A percentile compares a stretch with the other conserved stretches of the same genome.
Conservation (phyloP, 371 early-diverging fungal genomes). For the Conidiobolus incongruus region DNA sequence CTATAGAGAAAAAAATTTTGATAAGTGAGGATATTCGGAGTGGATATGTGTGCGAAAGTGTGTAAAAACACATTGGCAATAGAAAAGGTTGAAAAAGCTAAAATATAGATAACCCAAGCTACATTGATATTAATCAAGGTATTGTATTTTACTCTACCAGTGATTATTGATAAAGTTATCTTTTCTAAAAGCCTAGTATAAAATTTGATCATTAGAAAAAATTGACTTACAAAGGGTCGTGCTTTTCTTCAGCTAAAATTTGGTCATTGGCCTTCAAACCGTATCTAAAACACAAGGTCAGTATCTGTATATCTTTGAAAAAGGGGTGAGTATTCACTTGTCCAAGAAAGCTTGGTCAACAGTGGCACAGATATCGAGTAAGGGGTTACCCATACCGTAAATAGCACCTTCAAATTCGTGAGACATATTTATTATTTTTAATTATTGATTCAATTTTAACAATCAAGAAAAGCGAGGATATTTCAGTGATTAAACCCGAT, state of each 20-base stretch:
- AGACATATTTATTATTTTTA: not conserved
- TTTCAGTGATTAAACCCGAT: too few relatives aligned
- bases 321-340: too few relatives aligned
- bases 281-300: constrained; percentile 14
- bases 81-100: too few relatives aligned
- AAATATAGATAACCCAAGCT: too few relatives aligned
- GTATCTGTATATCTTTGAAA: not conserved
- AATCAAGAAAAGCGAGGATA: too few relatives aligned
- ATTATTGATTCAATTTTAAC: too few relatives aligned
- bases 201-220: not conserved
- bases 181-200: not conserved
- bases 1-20: constrained; percentile 2
- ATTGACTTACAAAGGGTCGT: constrained; percentile 43
- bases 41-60: too few relatives aligned
- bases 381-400: constrained; percentile 76
- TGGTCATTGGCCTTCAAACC: constrained; percentile 80
- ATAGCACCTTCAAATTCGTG: constrained; percentile 6
- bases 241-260: constrained; percentile 75
- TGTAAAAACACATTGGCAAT: too few relatives aligned
- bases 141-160: too few relatives aligned
- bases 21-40: too few relatives aligned
- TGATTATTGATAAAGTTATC: too few relatives aligned
- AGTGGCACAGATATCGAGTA: constrained; percentile 82
- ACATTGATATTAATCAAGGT: too few relatives aligned
- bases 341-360: constrained; percentile 43